Conservation (phyloP, 1,139 yeast genomes). For the Pichia norvegensis region DNA sequence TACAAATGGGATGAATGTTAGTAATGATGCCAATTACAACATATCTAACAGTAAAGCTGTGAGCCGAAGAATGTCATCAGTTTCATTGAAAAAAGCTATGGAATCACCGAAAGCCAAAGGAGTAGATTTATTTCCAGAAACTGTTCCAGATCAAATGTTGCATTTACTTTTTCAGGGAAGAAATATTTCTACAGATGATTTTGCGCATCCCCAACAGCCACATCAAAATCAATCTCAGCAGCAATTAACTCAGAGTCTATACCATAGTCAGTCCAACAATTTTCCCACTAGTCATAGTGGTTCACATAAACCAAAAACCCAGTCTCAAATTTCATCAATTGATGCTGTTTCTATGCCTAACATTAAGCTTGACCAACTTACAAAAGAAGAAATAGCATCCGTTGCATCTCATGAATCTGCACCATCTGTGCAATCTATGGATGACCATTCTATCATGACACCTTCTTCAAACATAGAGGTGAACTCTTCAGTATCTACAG, state of each 20-base stretch:
- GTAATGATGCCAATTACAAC: too few species aligned
- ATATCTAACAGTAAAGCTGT: too few species aligned
- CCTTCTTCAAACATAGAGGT: constrained; percentile 2
- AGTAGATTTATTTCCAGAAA: constrained; percentile 15
- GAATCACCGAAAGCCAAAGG: neutral
- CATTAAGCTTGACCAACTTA: neutral
- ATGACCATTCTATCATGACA: constrained; percentile 3
- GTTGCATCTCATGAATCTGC: neutral
- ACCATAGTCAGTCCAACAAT: neutral
- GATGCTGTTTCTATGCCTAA: neutral
- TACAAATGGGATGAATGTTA: neutral
- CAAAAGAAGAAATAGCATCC: constrained; percentile 6
- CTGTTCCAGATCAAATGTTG: constrained; percentile 37
- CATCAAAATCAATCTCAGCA: neutral
- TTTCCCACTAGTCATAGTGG: too few species aligned
- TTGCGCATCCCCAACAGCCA: neutral
- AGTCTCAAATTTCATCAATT: neutral
- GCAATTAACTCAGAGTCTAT: neutral
- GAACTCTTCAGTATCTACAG: constrained; percentile 1
- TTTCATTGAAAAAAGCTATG: neutral
- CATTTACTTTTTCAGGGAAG: constrained; percentile 47
- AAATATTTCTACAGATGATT: constrained; percentile 7
- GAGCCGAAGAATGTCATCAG: neutral
- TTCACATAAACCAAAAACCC: neutral
- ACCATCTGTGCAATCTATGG: constrained; percentile 6